Evolutionary conservation across 75 land plant genomes (phyloP), one percentile per base, ranked within the genome.

Genomic region (Sequoiadendron giganteum): DNA sequence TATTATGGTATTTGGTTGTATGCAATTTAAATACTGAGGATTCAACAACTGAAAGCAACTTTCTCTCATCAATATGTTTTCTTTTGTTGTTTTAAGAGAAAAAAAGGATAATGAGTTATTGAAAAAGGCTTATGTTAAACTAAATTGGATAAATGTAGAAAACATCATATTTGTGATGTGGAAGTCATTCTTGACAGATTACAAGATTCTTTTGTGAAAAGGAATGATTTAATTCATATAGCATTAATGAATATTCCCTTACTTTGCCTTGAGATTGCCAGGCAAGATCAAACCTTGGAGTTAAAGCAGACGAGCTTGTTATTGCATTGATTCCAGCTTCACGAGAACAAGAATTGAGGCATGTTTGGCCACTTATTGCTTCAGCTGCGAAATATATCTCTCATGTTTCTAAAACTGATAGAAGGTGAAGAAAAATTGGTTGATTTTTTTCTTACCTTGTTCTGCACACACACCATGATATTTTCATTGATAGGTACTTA

Each of bases 261-360:
- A 8, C 5, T 72, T 73, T 86, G 34, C 45, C 28, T 65, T 73
- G 52, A 39, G 1, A 43, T 48, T 45, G 61, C 40, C 88, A 89
- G 90, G 90, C 89, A 61, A 89, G 49, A 88, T 61, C 34, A 47
- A 56, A 80, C 14, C 88, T 89, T 42, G 89, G 90, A 48, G 56
- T 78, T 87, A n/a, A 88, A 43, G 90, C 58, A 54, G 77, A 77
- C 18, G 90, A 89, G 30, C 28, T 89, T 58, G 84, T 89, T 40
- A 80, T 89, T 48, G 43, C 82, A 40, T 89, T 89, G 82, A 54
- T 89, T 87, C 90, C 90, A 48, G 90, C 90, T 76, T 89, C 90
- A 58, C 88, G 90, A 72, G 72, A 52, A 45, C 90, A 89, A 80
- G 90, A 89, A 65, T 48, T 89, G 65, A 77, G 90, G 80, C 88